Conservation (phyloP, 495 filamentous ascomycete genomes). For the Aspergillus hancockii region DNA sequence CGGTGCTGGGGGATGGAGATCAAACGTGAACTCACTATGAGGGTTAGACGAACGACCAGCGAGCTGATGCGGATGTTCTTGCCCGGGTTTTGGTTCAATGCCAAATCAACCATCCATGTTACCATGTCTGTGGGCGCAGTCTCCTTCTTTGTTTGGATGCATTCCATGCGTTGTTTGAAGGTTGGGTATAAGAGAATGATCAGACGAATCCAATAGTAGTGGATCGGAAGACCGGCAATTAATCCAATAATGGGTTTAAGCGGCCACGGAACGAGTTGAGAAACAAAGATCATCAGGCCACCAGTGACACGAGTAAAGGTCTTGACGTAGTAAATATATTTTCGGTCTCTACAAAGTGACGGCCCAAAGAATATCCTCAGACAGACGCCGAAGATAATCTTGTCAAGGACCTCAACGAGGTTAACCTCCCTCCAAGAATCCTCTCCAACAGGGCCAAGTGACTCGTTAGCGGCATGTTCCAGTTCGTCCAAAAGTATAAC, state of each 20-base stretch:
- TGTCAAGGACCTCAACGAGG: not conserved
- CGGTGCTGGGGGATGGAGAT: not conserved
- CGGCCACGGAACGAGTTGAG: not conserved
- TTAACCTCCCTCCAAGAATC: not conserved
- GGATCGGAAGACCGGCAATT: not conserved
- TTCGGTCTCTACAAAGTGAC: not conserved
- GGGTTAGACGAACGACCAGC: not conserved
- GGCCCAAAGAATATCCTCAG: not conserved
- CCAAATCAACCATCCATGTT: not conserved
- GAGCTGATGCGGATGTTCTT: not conserved
- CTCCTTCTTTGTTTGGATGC: not conserved
- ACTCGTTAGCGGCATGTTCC: not conserved
- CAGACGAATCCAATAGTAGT: not conserved
- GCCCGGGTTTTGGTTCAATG: not conserved
- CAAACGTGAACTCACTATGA: not conserved
- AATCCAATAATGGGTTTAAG: not conserved
- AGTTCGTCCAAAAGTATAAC: not conserved
- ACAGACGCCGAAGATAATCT: not conserved
- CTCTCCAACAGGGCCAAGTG: not conserved
- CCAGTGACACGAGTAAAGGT: not conserved
- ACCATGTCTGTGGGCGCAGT: not conserved
- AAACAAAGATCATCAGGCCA: not conserved
- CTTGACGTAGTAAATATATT: not conserved
- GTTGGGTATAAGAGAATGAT: not conserved
- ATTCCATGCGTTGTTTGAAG: not conserved